These are phyloP conservation scores for Saccharomycopsis fodiens DNA, from an alignment of 805 yeast genomes.

Conservation along the genomic window DNA sequence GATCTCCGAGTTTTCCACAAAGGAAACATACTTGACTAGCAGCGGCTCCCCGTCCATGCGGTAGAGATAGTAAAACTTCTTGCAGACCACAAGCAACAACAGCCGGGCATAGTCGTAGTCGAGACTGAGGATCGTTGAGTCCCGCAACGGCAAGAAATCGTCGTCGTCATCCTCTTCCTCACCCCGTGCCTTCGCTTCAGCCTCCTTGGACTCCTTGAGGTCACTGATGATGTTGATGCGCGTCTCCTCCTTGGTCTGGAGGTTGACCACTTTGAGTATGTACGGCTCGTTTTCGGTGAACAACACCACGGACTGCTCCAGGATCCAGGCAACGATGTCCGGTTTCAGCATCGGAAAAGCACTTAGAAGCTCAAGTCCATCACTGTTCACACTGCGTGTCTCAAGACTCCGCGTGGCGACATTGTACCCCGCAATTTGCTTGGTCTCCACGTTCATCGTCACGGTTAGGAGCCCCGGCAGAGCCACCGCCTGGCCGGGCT, in stretches of 20 bases:
- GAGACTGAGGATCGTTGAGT: slow-evolving; percentile 14
- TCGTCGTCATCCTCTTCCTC: slow-evolving; percentile 18
- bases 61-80: slow-evolving; percentile 16
- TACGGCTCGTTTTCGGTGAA: slow-evolving; percentile 15
- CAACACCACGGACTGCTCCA: slow-evolving; percentile 5
- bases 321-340: slow-evolving; percentile 8
- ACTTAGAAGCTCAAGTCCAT: slow-evolving; percentile 1
- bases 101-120: slow-evolving; percentile 1
- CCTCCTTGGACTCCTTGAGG: slow-evolving; percentile 6
- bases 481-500: background rate
- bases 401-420: background rate
- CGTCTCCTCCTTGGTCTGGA: slow-evolving; percentile 5
- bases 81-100: slow-evolving; percentile 13
- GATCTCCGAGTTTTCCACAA: slow-evolving; percentile 1
- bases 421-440: background rate
- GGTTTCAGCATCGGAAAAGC: background rate
- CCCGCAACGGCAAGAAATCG: slow-evolving; percentile 19
- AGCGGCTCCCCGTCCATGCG: slow-evolving; percentile 2
- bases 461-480: background rate
- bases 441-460: background rate
- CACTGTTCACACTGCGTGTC: background rate
- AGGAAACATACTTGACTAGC: background rate
- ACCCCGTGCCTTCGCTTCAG: slow-evolving; percentile 7
- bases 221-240: slow-evolving; percentile 15
- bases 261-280: slow-evolving; percentile 7